These are phyloP conservation scores for Annona squamosa DNA, from an alignment of 164 flowering plant genomes.

Conservation along the genomic window DNA sequence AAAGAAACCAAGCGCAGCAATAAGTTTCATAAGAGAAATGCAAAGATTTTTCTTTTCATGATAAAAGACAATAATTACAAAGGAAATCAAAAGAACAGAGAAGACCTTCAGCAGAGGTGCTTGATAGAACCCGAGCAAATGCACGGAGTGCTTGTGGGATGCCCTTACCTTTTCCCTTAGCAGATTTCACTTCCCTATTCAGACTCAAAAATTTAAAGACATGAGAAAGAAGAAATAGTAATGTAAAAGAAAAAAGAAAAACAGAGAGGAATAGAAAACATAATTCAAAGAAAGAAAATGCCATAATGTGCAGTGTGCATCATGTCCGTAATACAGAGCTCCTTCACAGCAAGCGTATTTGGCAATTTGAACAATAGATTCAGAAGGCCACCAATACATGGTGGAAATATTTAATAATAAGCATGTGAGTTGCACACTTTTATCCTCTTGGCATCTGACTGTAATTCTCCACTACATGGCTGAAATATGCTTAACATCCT, in stretches of 20 bases:
- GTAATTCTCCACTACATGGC: no score
- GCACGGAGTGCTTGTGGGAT: conserved; percentile 87
- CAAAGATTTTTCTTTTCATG: background rate
- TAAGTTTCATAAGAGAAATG: background rate
- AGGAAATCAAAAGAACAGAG: conserved; percentile 1
- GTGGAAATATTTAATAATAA: no score
- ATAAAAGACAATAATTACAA: background rate
- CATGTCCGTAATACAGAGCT: background rate
- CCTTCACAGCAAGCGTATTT: background rate
- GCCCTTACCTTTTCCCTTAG: conserved; percentile 67
- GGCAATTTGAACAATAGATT: background rate
- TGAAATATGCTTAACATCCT: no score
- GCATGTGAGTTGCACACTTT: no score
- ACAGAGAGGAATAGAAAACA: background rate
- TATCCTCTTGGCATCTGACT: no score
- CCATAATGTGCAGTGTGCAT: background rate
- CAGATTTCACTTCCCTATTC: conserved; percentile 62
- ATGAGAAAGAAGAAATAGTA: no score
- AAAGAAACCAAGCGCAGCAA: background rate
- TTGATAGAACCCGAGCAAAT: conserved; percentile 61
- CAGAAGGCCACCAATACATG: background rate
- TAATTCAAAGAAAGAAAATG: background rate
- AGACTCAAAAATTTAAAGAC: background rate
- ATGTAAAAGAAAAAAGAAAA: no score
- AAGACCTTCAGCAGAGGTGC: conserved; percentile 49